Evolutionary conservation across 2,329 filamentous ascomycete genomes (phyloP).

Genomic region (Paraphoma chrysanthemicola): DNA sequence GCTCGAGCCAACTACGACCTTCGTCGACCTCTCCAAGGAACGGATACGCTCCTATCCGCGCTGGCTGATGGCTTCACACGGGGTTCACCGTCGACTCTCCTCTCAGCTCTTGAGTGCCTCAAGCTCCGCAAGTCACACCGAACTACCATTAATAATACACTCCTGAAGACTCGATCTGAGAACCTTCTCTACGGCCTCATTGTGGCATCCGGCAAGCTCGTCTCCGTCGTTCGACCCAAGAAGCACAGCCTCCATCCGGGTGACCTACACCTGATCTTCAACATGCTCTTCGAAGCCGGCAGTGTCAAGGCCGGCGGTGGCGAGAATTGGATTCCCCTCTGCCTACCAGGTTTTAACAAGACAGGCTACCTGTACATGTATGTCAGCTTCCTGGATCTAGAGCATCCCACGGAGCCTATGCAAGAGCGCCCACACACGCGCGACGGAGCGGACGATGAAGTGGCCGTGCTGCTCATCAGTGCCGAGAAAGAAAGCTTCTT

Average conservation of each 20-base stretch:
- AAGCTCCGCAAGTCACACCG: constrained; percentile 88
- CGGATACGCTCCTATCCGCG: constrained; percentile 87
- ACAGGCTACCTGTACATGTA: constrained; percentile 99
- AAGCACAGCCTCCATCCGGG: constrained; percentile 95
- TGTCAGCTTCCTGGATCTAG: constrained; percentile 86
- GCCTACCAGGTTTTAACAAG: constrained; percentile 95
- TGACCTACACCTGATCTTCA: constrained; percentile 95
- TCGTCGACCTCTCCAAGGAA: constrained; percentile 86
- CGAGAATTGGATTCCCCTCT: constrained; percentile 97
- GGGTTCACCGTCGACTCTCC: constrained; percentile 85
- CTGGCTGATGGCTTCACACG: constrained; percentile 93
- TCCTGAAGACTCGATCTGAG: constrained; percentile 78
- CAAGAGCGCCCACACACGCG: constrained; percentile 47
- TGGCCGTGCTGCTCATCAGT: constrained; percentile 93
- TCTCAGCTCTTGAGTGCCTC: constrained; percentile 93
- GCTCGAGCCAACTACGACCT: constrained; percentile 93
- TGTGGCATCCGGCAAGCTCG: constrained; percentile 88
- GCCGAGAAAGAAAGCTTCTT: constrained; percentile 94
- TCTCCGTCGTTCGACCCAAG: constrained; percentile 92
- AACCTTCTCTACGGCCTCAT: constrained; percentile 91
- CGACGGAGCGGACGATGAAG: constrained; percentile 66
- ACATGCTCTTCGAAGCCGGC: constrained; percentile 97
- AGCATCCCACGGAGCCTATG: constrained; percentile 54
- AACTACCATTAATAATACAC: constrained; percentile 82
- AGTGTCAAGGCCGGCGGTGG: constrained; percentile 91